Base-by-base conservation (phyloP, 1,284 basidiomycete genomes). In the Chalciporus sp. region DNA sequence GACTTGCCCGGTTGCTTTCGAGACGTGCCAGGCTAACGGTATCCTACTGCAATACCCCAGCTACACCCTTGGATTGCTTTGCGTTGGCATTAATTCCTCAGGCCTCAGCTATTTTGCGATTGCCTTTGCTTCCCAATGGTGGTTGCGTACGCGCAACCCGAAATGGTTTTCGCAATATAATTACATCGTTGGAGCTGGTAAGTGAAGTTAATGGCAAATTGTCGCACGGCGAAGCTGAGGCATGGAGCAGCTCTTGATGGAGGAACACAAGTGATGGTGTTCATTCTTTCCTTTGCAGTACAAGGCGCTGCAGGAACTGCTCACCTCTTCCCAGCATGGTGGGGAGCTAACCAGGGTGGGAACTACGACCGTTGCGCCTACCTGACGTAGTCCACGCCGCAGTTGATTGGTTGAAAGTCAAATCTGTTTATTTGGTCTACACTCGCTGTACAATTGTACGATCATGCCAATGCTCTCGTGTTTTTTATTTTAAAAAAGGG, bases 281-380 rank as follows among this genome's bases (percentile, higher is more conserved):
- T 90, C 67, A 76, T 90, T 31, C 72, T 88, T 16, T 84, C 83
- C 1, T 90, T 90, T 62, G 85, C 86, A 1, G 85, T 90, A 12
- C 83, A 83, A 61, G 88, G 88, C 49, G 87, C 85, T 8, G 78
- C 79, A 5, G 87, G 88, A 1, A 65, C 66, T 3, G 61, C 78
- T 2, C 74, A 76, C 52, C 71, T 80, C 11, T 88, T 88, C 76
- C 84, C 85, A 2, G 53, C 74, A 44, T 86, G 84, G 84, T 79
- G 78, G 66, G 82, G 82, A 16, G 76, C 76, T 7, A 74, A 78
- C 55, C 74, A 77, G 54, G 61, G 53, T 37, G 76, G 74, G 59
- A 67, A 68, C 58, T 68, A 62, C n/a, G 59, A 63, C 23, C 62
- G 16, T 4, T 61, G 60, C 52, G 23, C 52, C 49, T 51, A 54